Evolutionary conservation across 371 early-diverging fungal genomes (phyloP), one percentile per base, ranked within the genome.

Genomic region (Mucor mucedo): DNA sequence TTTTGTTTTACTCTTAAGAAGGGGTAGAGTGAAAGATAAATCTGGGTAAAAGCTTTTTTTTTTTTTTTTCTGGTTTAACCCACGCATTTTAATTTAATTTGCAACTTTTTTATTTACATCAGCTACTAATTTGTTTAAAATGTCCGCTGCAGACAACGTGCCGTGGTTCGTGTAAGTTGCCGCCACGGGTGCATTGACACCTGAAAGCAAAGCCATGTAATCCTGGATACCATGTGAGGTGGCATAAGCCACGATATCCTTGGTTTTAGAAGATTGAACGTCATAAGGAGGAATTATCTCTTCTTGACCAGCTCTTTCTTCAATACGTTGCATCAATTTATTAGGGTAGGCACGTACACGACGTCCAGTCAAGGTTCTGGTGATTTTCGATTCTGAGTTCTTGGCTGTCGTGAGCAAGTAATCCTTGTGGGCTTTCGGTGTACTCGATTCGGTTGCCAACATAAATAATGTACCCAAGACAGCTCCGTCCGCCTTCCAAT

Each of bases 401-500:
- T 59, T 41, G 1, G 49, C 47, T 7, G 72, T 57, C 2, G 61
- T 42, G 11, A 80, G 30, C 33, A 80, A 45, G 1, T 67, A 59
- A 0, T 75, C 39, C 1, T 69, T 67, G 30, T 81, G 78, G 1
- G 67, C 70, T 11, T 45, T 33, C 1, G 75, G 73, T 2, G 77
- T 74, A 0, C 54, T 42, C 0, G 78, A 78, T 35, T 74, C 75
- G 1, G 55, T 69, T 14, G 77, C 42, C 38, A 78, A 21, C 81
- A 81, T 78, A 27, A 81, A 81, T 13, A 76, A 32, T 0, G 76
- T 81, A 9, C 81, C 81, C 5, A 75, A n/a, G 4, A 65, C 75
- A 5, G 60, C 77, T 29, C 72, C 81, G 63, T 81, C 81, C 2
- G 75, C 77, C 8, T 65, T 63, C 42, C 66, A 66, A 0, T 56